These are phyloP conservation scores for Chalaropsis ovoidea DNA, from an alignment of 2,329 filamentous ascomycete genomes.

Conservation along the genomic window DNA sequence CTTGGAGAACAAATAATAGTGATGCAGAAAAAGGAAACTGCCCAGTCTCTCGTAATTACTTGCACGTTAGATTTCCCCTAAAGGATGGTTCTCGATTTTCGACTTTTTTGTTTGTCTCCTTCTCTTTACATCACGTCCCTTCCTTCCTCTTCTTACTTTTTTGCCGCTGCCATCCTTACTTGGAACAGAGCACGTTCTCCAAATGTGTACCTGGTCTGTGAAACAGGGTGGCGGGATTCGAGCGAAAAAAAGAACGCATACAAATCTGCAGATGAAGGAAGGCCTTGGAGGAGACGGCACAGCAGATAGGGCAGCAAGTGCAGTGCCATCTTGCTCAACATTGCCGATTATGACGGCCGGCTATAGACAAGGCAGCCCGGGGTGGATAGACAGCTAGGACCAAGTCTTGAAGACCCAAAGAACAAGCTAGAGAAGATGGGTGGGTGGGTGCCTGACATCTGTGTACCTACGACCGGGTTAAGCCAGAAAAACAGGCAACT, in stretches of 20 bases:
- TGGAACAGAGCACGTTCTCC: not conserved
- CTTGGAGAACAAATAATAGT: not conserved
- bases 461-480: too few species aligned
- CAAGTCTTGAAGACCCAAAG: too few species aligned
- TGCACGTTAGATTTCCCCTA: not conserved
- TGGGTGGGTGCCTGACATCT: too few species aligned
- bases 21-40: not conserved
- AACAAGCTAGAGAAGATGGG: too few species aligned
- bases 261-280: too few species aligned
- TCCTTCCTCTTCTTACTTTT: not conserved
- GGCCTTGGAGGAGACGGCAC: not conserved
- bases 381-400: too few species aligned
- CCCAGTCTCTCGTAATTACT: not conserved
- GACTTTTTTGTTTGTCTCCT: not conserved
- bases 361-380: too few species aligned
- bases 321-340: too few species aligned
- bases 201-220: conserved; percentile 8
- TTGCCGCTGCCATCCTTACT: not conserved
- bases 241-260: not conserved
- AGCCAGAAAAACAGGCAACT: too few species aligned
- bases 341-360: too few species aligned
- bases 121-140: not conserved
- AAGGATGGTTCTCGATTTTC: too few species aligned
- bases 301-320: too few species aligned
- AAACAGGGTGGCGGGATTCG: not conserved